Conservation (phyloP, 2,329 filamentous ascomycete species). For the Alternaria incomplexa region DNA sequence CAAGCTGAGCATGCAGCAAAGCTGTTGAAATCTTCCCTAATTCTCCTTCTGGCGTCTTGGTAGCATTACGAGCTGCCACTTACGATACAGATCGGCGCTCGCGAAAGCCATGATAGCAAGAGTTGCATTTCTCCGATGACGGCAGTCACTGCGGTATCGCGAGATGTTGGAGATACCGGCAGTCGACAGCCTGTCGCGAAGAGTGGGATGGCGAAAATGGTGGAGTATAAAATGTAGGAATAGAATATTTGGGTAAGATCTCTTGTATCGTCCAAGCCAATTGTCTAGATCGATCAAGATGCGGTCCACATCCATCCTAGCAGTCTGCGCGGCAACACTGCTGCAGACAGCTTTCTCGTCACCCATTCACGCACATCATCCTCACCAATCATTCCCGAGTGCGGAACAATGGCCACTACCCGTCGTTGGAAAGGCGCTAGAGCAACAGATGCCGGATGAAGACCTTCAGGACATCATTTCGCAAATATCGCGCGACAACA, state of each 20-base stretch:
- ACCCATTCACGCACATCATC: conserved; percentile 18
- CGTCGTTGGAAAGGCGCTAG: conserved; percentile 34
- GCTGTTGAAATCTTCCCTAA: conserved; percentile 1
- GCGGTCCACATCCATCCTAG: conserved; percentile 11
- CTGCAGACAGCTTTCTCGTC: conserved; percentile 13
- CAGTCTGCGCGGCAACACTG: conserved; percentile 8
- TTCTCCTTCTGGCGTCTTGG: conserved; percentile 18
- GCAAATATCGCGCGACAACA: conserved; percentile 49
- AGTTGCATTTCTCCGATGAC: conserved; percentile 11
- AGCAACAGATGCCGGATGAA: conserved; percentile 47
- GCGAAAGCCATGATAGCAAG: conserved; percentile 4
- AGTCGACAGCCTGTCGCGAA: conserved; percentile 1
- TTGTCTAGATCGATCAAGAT: conserved; percentile 5
- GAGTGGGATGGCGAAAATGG: conserved; percentile 11
- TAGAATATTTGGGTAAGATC: not conserved
- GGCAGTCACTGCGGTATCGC: conserved; percentile 6
- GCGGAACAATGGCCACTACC: conserved; percentile 46
- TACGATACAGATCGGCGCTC: conserved; percentile 17
- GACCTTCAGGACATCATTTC: conserved; percentile 46
- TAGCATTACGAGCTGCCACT: conserved; percentile 25
- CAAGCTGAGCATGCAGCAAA: conserved; percentile 11
- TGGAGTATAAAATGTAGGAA: not conserved
- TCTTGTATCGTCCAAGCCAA: not conserved
- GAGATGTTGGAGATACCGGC: conserved; percentile 16
- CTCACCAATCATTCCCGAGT: conserved; percentile 16